phyloP scores from a whole-genome alignment of 192 early-diverging fungal species.

The Cladochytrium replicatum region DNA sequence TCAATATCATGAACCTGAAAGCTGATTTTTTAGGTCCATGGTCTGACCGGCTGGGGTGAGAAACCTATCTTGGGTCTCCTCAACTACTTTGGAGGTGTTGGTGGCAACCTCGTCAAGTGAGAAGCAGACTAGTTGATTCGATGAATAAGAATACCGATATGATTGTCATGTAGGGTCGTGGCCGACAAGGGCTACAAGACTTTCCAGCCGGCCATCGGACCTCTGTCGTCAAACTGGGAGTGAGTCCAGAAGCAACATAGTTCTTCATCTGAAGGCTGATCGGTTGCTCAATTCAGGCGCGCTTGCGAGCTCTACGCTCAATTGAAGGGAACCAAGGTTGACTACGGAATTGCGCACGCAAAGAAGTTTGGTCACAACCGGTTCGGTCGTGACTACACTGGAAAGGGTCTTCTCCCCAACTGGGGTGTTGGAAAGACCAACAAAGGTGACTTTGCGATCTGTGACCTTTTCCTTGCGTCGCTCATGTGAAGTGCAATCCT shows the following conservation, averaged over 20 bases:
- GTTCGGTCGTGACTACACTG: conserved; percentile 12
- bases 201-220: conserved; percentile 9
- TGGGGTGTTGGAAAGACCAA: too few species aligned
- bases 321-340: conserved; percentile 7
- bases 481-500: conserved; percentile 7
- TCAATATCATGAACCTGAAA: too few species aligned
- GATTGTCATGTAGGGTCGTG: background rate
- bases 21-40: too few species aligned
- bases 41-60: conserved; percentile 17
- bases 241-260: background rate
- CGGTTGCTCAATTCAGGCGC: conserved; percentile 9
- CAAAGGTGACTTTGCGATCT: too few species aligned
- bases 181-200: background rate
- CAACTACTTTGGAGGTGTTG: conserved; percentile 15
- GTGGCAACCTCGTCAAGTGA: conserved; percentile 8
- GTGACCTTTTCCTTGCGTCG: background rate
- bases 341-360: conserved; percentile 16
- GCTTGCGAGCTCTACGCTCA: conserved; percentile 22
- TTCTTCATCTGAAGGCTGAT: background rate
- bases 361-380: conserved; percentile 10
- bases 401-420: conserved; percentile 8
- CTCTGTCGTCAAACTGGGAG: conserved; percentile 14
- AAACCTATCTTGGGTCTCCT: conserved; percentile 7
- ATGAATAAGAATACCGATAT: conserved; percentile 2
- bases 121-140: too few species aligned